Evolutionary conservation across 2,329 filamentous ascomycete genomes (phyloP), one percentile per base, ranked within the genome.

Genomic region (Claviceps fusiformis): DNA sequence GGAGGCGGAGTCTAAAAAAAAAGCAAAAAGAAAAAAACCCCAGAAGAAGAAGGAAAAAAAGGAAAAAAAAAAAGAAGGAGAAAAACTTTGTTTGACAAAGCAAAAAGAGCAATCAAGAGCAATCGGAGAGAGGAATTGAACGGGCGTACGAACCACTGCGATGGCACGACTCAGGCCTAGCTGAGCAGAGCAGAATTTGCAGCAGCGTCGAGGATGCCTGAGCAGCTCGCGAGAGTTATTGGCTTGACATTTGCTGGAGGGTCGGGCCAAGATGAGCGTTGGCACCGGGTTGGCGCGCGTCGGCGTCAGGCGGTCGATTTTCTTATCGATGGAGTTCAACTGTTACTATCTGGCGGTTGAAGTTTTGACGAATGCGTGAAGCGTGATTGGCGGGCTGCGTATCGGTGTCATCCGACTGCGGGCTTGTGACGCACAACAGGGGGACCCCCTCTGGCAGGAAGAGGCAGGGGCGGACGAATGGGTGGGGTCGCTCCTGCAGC

Each of bases 351-450:
- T 46, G 45, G 45, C 24, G 44, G 48, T 54, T 43, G n/a, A 31
- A 35, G 27, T 52, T 55, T 49, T 51, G 50, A 41, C 39, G 54
- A 51, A 57, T 50, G 15, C 33, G 13, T 43, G 37, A 31, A 46
- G 24, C 29, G 7, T 57, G 50, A 57, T 57, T 57, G 56, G 56
- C 50, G 52, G 41, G 15, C 27, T 52, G 50, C 39, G 50, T 57
- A 50, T 55, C 53, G 51, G 56, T 24, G 41, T 52, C 46, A 33
- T 45, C 43, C 54, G 56, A 47, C 48, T 49, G 52, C 51, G 52
- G 56, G 56, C 52, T 43, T 54, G 44, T 57, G 56, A 57, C 52
- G 54, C 56, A 55, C 46, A 15, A 15, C 29, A 44, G 44, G 19
- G 15, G 35, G 44, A 15, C 24, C 2, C 24, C 24, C 24, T 24